These are phyloP conservation scores for Dunaliella sp. DNA, from an alignment of 139 green algal genomes.

Conservation along the genomic window DNA sequence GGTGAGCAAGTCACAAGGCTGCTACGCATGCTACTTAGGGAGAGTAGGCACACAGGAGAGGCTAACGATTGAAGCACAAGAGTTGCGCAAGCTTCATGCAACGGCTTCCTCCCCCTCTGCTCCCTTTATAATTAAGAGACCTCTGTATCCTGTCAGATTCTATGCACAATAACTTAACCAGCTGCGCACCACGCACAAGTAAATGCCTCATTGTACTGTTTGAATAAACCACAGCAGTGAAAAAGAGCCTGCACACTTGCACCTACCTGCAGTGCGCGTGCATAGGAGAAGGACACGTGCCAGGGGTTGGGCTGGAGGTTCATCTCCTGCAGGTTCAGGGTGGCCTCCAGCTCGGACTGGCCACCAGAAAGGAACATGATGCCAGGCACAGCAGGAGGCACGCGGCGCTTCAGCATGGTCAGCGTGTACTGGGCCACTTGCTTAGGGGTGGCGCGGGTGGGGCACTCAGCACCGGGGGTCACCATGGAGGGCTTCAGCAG, in stretches of 20 bases:
- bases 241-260: not conserved
- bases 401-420: constrained; percentile 90
- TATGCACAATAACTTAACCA: constrained; percentile 98
- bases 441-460: constrained; percentile 68
- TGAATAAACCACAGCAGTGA: not conserved
- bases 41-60: too few relatives aligned
- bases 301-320: constrained; percentile 99
- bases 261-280: constrained; percentile 85
- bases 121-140: too few relatives aligned
- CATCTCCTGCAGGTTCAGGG: constrained; percentile 99
- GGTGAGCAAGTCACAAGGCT: too few relatives aligned
- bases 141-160: too few relatives aligned
- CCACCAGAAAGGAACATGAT: constrained; percentile 99
- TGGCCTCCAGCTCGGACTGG: constrained; percentile 98
- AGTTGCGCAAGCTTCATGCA: too few relatives aligned
- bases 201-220: not conserved
- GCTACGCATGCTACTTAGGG: too few relatives aligned
- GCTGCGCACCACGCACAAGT: constrained; percentile 70
- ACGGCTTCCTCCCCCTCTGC: too few relatives aligned
- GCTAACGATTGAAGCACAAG: too few relatives aligned
- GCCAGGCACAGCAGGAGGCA: constrained; percentile 96
- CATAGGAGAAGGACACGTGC: constrained; percentile 99
- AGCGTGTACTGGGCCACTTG: constrained; percentile 92
- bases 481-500: constrained; percentile 99
- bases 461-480: constrained; percentile 93